Base-by-base conservation (phyloP, 1,284 basidiomycete genomes). In the Puccinia polysora region DNA sequence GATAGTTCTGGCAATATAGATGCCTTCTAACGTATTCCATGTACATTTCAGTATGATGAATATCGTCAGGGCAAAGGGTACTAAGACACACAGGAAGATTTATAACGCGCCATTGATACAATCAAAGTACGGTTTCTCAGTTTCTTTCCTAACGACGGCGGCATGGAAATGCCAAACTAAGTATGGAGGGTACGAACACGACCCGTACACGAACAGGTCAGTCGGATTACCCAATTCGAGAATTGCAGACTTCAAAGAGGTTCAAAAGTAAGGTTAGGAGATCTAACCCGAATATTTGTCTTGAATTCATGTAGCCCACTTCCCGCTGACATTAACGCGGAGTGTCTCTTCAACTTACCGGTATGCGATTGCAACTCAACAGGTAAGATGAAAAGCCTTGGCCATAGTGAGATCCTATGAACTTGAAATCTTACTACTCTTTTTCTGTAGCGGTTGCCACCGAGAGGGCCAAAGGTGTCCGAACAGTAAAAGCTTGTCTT, bases 131-230 rank as follows among this genome's bases (percentile, higher is more conserved):
- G 60, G 62, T 25, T 72, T 72, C 40, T 43, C 59, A 5, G 53
- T 53, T 6, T 50, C 34, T n/a, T 64, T 72, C 38, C 55, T 72
- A 32, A 65, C 62, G 20, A 45, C 56, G 10, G 18, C 70, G 8
- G 60, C 70, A 36, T 72, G 70, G 70, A 64, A 53, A 56, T 72
- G 70, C 30, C 70, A 72, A 45, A 23, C n/a, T 25, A 65, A 72
- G 49, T 72, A 72, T 40, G 53, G 53, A 15, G 38, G n/a, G 34
- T 72, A 72, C 28, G 70, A 58, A 20, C 45, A 72, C 36, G 52
- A 72, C 47, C 70, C 70, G 34, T 72, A 72, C 25, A 45, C 36
- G 5, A 72, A 72, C 53, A 58, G 32, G 70, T 72, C 34, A 47
- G 40, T 20, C 34, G 23, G 6, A 32, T 49, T 63, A 20, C 12